phyloP scores from a whole-genome alignment of 2,329 filamentous ascomycete genomes.

The Colletotrichum cordylinicola region DNA sequence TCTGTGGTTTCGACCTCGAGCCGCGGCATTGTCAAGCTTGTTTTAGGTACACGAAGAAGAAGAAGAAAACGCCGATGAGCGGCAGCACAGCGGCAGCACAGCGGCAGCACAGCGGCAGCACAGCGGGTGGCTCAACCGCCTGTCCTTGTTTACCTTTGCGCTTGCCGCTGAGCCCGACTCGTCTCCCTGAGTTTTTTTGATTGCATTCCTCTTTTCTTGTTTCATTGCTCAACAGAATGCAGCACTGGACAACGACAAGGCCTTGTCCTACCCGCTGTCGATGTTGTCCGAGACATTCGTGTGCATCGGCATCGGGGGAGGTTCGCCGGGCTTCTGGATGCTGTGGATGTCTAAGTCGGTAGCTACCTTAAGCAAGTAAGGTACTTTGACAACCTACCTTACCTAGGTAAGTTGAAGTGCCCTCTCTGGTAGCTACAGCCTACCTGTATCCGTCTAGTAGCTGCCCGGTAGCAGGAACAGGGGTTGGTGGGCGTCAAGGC shows the following conservation, averaged over 20 bases:
- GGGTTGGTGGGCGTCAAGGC: not conserved
- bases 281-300: not conserved
- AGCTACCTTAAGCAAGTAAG: too few species aligned
- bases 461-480: not conserved
- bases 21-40: not conserved
- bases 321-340: not conserved
- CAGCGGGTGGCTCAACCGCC: not conserved
- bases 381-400: too few species aligned
- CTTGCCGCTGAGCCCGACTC: not conserved
- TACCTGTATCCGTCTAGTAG: too few species aligned
- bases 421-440: too few species aligned
- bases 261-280: not conserved
- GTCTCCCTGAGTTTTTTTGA: not conserved
- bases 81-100: not conserved
- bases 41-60: slow-evolving; percentile 10
- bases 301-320: not conserved
- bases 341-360: not conserved
- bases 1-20: not conserved
- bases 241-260: not conserved
- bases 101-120: not conserved
- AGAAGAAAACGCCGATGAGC: not conserved
- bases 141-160: not conserved
- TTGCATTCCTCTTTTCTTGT: not conserved
- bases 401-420: too few species aligned
- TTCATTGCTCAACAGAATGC: not conserved